A percentile compares a stretch with the other conserved stretches of the same genome.
Evolutionary conservation across 2,329 filamentous ascomycete genomes (phyloP).

Genomic region (Plenodomus lindquistii): DNA sequence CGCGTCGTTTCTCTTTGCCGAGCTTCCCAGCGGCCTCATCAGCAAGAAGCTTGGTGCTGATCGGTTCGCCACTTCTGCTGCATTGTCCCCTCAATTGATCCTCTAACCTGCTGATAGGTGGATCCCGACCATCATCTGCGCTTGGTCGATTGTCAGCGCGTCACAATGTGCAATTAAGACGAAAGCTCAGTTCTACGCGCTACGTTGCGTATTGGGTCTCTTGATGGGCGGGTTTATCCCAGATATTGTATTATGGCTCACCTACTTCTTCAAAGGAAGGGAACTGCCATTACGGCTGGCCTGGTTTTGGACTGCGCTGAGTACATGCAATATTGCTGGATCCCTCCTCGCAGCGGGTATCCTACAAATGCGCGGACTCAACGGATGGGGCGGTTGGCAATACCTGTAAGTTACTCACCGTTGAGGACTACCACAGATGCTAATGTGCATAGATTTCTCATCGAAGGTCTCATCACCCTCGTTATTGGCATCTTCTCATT

Average conservation of each 20-base stretch:
- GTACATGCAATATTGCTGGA: conserved; percentile 42
- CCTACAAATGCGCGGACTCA: conserved; percentile 48
- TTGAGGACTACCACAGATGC: conserved; percentile 45
- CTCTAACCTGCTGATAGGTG: conserved; percentile 22
- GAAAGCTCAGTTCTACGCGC: conserved; percentile 43
- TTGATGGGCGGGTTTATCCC: conserved; percentile 41
- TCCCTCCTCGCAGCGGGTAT: conserved; percentile 47
- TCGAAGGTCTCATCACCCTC: conserved; percentile 61
- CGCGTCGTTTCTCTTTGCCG: conserved; percentile 52
- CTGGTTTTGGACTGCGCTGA: conserved; percentile 50
- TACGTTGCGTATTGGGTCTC: conserved; percentile 47
- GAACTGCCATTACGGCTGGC: conserved; percentile 49
- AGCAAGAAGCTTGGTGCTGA: conserved; percentile 58
- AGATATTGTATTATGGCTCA: conserved; percentile 47
- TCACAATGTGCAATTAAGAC: conserved; percentile 42
- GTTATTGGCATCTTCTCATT: conserved; percentile 58
- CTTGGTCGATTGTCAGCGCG: conserved; percentile 42
- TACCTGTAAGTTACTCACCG: conserved; percentile 17
- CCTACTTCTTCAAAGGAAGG: conserved; percentile 47
- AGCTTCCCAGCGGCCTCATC: conserved; percentile 55
- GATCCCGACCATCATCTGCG: conserved; percentile 44
- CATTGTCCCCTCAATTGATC: neutral
- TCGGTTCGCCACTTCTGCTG: conserved; percentile 14
- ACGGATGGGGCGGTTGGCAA: conserved; percentile 50
- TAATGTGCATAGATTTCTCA: conserved; percentile 45